Evolutionary conservation across 2,329 filamentous ascomycete genomes (phyloP).

Genomic region (Aureobasidium sp.): DNA sequence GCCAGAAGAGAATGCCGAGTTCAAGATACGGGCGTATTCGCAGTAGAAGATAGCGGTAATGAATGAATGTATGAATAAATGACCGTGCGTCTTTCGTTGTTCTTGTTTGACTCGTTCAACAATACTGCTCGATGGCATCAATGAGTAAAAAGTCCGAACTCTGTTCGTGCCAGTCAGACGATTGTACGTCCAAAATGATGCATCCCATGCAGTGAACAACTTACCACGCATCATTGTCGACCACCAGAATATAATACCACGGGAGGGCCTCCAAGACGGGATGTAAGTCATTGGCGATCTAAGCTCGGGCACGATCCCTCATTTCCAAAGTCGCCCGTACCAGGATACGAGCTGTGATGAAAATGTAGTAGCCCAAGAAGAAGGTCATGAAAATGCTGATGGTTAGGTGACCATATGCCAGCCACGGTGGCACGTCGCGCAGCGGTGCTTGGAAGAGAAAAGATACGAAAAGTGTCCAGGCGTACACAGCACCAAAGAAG

Average conservation of each 20-base stretch:
- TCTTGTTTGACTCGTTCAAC: background rate
- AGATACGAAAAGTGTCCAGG: background rate
- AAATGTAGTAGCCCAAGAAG: background rate
- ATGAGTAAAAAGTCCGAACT: background rate
- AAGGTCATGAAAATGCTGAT: background rate
- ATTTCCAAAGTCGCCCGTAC: background rate
- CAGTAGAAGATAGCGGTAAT: constrained; percentile 22
- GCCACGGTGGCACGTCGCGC: background rate
- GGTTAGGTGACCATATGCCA: background rate
- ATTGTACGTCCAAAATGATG: background rate
- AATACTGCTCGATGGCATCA: background rate
- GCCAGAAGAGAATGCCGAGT: constrained; percentile 35
- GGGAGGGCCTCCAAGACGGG: background rate
- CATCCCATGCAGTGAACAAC: background rate
- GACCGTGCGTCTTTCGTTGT: background rate
- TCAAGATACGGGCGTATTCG: constrained; percentile 31
- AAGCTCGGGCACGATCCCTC: background rate
- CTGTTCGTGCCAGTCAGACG: background rate
- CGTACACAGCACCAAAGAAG: background rate
- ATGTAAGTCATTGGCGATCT: background rate
- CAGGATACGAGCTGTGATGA: background rate
- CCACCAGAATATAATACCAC: background rate
- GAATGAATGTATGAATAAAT: background rate
- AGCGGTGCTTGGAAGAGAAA: background rate
- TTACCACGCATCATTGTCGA: background rate